Evolutionary conservation across 1,284 basidiomycete genomes (phyloP).

Genomic region (Takashimella koratensis): DNA sequence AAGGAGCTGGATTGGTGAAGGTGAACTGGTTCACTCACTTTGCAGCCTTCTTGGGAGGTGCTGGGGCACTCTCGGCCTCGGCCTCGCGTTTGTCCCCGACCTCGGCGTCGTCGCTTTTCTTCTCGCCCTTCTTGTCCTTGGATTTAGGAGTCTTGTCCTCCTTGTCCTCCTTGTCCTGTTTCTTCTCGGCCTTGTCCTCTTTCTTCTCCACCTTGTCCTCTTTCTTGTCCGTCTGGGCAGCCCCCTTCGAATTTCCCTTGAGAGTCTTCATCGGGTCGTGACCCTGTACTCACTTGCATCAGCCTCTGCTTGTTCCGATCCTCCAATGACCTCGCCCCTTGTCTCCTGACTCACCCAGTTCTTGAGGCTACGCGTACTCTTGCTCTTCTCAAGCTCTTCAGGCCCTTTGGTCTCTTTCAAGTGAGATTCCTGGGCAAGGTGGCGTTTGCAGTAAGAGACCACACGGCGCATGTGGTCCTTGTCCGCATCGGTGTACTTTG

Average conservation of each 20-base stretch:
- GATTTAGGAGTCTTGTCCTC: constrained; percentile 10
- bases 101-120: constrained; percentile 8
- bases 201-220: constrained; percentile 11
- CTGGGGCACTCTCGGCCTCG: not conserved
- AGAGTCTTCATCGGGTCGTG: constrained; percentile 41
- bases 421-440: constrained; percentile 45
- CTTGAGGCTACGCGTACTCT: constrained; percentile 44
- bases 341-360: constrained; percentile 47
- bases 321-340: not conserved
- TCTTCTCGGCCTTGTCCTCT: constrained; percentile 4
- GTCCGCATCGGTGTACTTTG: constrained; percentile 47
- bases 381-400: constrained; percentile 45
- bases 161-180: constrained; percentile 6
- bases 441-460: constrained; percentile 47
- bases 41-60: constrained; percentile 24
- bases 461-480: constrained; percentile 46
- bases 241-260: constrained; percentile 5
- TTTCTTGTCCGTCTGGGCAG: constrained; percentile 11
- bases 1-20: no score
- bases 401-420: constrained; percentile 40
- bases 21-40: no score
- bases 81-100: constrained; percentile 1
- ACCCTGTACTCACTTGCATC: constrained; percentile 20
- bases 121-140: constrained; percentile 12
- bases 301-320: not conserved